A percentile compares a stretch with the other conserved stretches of the same genome.
phyloP scores from a whole-genome alignment of 2,329 filamentous ascomycete genomes.

The Phoma sp. region DNA sequence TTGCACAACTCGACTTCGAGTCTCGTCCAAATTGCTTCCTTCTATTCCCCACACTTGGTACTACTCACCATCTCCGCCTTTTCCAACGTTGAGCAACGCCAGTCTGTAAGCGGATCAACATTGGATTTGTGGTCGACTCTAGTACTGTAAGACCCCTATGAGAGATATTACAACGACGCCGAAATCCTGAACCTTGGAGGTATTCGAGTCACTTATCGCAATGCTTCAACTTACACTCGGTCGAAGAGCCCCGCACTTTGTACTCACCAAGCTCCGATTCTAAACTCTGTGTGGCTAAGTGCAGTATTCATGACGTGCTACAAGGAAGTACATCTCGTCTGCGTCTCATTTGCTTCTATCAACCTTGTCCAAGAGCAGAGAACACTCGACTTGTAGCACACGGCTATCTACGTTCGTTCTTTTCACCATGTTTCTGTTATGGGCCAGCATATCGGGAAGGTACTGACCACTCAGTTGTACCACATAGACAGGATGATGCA shows the following conservation, averaged over 20 bases:
- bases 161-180: background rate
- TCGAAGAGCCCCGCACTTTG: background rate
- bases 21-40: background rate
- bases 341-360: background rate
- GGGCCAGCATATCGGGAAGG: background rate
- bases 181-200: background rate
- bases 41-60: background rate
- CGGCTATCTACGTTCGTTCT: background rate
- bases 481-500: no score
- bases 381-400: background rate
- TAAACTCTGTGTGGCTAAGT: background rate
- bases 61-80: background rate
- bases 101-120: no score
- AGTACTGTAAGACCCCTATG: no score
- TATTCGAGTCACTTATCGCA: background rate
- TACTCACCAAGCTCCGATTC: background rate
- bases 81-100: no score
- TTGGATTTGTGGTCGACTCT: no score
- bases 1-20: background rate
- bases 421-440: background rate
- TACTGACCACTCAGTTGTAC: background rate
- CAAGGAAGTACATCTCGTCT: slow-evolving; percentile 4
- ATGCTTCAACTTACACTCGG: background rate
- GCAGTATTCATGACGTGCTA: background rate
- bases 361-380: background rate